Conservation (phyloP, 2,329 filamentous ascomycete species). For the Ceratocystis albifundus region DNA sequence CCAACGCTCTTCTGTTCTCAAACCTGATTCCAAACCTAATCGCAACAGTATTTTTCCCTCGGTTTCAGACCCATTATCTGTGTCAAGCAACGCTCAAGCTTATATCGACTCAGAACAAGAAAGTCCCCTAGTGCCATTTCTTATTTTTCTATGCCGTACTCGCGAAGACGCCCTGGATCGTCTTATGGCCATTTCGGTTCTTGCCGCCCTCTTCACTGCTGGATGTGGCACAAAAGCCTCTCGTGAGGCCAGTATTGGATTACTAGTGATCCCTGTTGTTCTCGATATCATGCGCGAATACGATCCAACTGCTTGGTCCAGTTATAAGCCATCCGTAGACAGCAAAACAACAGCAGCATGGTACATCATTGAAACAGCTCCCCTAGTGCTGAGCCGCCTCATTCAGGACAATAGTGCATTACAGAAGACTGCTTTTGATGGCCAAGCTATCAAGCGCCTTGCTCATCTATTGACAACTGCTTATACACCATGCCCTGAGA, state of each 20-base stretch:
- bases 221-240: conserved; percentile 49
- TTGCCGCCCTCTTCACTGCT: conserved; percentile 57
- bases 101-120: conserved; percentile 45
- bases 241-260: conserved; percentile 52
- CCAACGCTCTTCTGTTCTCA: neutral
- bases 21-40: neutral
- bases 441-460: conserved; percentile 38
- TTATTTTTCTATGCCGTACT: conserved; percentile 51
- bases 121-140: conserved; percentile 60
- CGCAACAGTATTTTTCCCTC: neutral
- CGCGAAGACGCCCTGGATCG: conserved; percentile 45
- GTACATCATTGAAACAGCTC: conserved; percentile 56
- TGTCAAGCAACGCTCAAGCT: neutral
- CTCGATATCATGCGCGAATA: conserved; percentile 45
- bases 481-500: conserved; percentile 36
- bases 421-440: conserved; percentile 71
- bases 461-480: conserved; percentile 41
- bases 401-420: conserved; percentile 67
- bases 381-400: conserved; percentile 64
- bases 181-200: conserved; percentile 56
- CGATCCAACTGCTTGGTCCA: neutral
- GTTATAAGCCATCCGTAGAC: neutral
- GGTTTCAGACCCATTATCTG: neutral
- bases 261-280: conserved; percentile 59
- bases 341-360: conserved; percentile 32